Evolutionary conservation across 1,284 basidiomycete genomes (phyloP), one percentile per base, ranked within the genome.

Genomic region (Tetrapyrgos nigripes): DNA sequence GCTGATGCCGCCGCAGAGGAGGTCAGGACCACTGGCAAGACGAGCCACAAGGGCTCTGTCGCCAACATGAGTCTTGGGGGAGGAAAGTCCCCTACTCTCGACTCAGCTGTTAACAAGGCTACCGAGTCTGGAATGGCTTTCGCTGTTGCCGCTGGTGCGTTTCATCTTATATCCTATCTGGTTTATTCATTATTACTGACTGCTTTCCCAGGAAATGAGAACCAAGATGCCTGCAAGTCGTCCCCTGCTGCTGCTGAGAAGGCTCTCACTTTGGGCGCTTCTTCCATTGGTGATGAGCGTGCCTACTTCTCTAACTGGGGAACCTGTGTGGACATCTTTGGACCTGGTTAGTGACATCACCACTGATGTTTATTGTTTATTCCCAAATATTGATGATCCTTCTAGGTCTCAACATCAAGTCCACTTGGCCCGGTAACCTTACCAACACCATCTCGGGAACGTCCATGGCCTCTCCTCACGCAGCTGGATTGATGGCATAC

Each of bases 61-160:
- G 95, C 93, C 62, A 98, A 97, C 84, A 98, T 99, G 97, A 94
- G 91, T 72, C 89, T 99, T 55, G 97, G 97, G 64, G 97, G 97
- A 70, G 94, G 94, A 67, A 97, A 96, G 81, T 95, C 94, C n/a
- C 83, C 81, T 43, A 85, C 93, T 46, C 85, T 98, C 57, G 94
- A 99, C 69, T 82, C 85, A 37, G 88, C 92, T 50, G 94, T 99
- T 62, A 89, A 98, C 78, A 82, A 80, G 54, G 96, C 96, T 55
- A 94, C 97, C 57, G 83, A 86, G 27, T 67, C 73, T 48, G 97
- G 97, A 54, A 83, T 99, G 57, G 94, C 98, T 83, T 98, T 98
- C 69, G 94, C 94, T 65, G 95, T 97, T 61, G 95, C 95, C 57
- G 96, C 96, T 61, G 96, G 94, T 83, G 83, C 77, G 79, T 74